Percentiles rank a stretch among this genome's conserved stretches.
phyloP scores from a whole-genome alignment of 164 flowering plant species.

The Umbilicus rupestris region DNA sequence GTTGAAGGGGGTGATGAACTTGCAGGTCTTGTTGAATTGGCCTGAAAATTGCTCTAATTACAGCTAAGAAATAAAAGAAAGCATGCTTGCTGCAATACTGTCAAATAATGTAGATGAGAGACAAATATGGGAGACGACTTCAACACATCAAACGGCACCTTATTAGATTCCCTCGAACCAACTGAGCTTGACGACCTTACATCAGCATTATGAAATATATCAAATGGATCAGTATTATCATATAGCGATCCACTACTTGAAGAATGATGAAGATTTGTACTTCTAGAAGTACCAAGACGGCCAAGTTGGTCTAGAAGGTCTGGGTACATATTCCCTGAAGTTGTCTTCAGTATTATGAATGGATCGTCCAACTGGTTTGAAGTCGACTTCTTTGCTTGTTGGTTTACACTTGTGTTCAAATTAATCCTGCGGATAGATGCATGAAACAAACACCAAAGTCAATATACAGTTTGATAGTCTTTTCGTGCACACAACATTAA shows the following conservation, averaged over 20 bases:
- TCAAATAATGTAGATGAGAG: not conserved
- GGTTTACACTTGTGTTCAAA: conserved; percentile 9
- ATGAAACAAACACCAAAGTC: not conserved
- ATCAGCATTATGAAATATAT: conserved; percentile 27
- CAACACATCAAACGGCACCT: conserved; percentile 15
- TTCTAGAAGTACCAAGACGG: conserved; percentile 28
- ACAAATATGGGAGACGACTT: not conserved
- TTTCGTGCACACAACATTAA: not conserved
- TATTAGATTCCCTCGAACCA: conserved; percentile 16
- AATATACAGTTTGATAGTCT: not conserved
- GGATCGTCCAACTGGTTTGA: conserved; percentile 27
- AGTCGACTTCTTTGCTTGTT: conserved; percentile 15
- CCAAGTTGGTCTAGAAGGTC: conserved; percentile 27
- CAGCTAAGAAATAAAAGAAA: conserved; percentile 4
- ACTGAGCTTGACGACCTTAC: conserved; percentile 28
- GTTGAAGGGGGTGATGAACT: conserved; percentile 59
- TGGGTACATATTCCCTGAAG: conserved; percentile 16
- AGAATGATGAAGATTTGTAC: conserved; percentile 26
- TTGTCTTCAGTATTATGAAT: conserved; percentile 30
- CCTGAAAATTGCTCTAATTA: conserved; percentile 41
- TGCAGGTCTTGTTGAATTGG: conserved; percentile 51
- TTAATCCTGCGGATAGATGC: conserved; percentile 16
- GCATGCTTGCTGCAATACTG: not conserved
- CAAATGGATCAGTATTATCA: conserved; percentile 47
- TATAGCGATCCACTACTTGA: conserved; percentile 29